These are phyloP conservation scores for Pterulicium gracile DNA, from an alignment of 1,284 basidiomycete species.

Conservation along the genomic window DNA sequence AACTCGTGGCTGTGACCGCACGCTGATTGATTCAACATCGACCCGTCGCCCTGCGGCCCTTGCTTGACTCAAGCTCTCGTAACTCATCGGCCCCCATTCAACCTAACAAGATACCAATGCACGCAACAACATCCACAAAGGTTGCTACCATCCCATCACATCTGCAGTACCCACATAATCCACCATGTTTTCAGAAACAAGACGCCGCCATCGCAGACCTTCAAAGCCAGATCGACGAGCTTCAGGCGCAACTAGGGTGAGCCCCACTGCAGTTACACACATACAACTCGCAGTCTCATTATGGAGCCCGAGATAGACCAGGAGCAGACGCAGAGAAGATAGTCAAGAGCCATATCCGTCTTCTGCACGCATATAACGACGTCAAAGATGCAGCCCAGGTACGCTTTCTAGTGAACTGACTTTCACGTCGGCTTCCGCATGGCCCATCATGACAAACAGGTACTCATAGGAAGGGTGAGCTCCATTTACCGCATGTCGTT, in stretches of 20 bases:
- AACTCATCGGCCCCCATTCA: too few relatives aligned
- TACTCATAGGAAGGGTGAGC: slow-evolving; percentile 46
- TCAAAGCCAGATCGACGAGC: slow-evolving; percentile 37
- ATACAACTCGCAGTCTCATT: neutral
- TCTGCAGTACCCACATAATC: too few relatives aligned
- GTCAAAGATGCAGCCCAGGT: slow-evolving; percentile 75
- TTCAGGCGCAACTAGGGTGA: slow-evolving; percentile 48
- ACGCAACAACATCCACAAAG: too few relatives aligned
- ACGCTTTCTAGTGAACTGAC: slow-evolving; percentile 6
- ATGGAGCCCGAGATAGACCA: slow-evolving; percentile 22
- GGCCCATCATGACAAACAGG: slow-evolving; percentile 21
- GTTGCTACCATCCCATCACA: too few relatives aligned
- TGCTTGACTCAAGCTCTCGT: too few relatives aligned
- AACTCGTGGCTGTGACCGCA: too few relatives aligned
- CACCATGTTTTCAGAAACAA: slow-evolving; percentile 32
- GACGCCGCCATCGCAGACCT: slow-evolving; percentile 40
- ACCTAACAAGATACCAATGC: too few relatives aligned
- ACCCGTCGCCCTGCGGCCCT: too few relatives aligned
- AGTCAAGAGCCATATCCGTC: slow-evolving; percentile 57
- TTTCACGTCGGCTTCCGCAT: slow-evolving; percentile 5
- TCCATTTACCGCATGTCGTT: slow-evolving; percentile 5
- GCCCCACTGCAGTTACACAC: slow-evolving; percentile 7
- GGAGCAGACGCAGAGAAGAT: slow-evolving; percentile 51
- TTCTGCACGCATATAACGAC: slow-evolving; percentile 70
- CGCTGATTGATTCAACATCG: too few relatives aligned